Percentiles rank a stretch among this genome's conserved stretches.
These are phyloP conservation scores for Xerocomellus dryophilus DNA, from an alignment of 768 basidiomycete species.

Conservation along the genomic window DNA sequence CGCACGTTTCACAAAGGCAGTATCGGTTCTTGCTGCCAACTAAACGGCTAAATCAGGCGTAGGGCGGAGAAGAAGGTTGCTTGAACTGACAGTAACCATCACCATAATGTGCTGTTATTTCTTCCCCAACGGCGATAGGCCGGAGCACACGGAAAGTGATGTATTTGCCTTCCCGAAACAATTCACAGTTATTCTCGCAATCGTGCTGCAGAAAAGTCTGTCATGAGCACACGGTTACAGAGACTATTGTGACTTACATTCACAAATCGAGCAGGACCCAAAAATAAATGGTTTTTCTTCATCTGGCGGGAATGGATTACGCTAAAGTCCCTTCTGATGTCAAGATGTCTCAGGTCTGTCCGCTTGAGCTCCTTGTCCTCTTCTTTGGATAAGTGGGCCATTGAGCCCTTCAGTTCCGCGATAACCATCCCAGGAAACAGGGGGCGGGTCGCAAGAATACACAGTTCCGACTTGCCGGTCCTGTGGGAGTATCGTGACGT, in stretches of 20 bases:
- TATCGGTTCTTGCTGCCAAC: constrained; percentile 68
- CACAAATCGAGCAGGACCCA: constrained; percentile 89
- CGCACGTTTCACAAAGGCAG: constrained; percentile 86
- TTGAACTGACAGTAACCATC: constrained; percentile 79
- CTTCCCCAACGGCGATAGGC: constrained; percentile 76
- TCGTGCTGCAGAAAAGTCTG: constrained; percentile 59
- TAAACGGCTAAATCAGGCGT: constrained; percentile 35
- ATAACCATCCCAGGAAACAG: constrained; percentile 69
- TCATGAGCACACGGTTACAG: not conserved
- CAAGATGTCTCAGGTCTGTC: constrained; percentile 63
- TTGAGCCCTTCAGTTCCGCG: constrained; percentile 84
- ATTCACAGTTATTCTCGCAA: constrained; percentile 84
- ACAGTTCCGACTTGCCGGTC: constrained; percentile 86
- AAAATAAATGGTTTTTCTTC: constrained; percentile 89
- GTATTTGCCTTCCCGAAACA: constrained; percentile 84
- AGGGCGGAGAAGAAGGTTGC: constrained; percentile 20
- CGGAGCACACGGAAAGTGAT: constrained; percentile 85
- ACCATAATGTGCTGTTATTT: constrained; percentile 88
- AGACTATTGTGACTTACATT: constrained; percentile 56
- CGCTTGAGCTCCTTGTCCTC: constrained; percentile 86
- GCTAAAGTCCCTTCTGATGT: constrained; percentile 84
- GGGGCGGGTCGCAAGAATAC: constrained; percentile 77
- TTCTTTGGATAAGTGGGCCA: constrained; percentile 83
- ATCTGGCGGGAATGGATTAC: constrained; percentile 89
- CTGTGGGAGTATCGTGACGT: constrained; percentile 84